Evolutionary conservation across 2,329 filamentous ascomycete species (phyloP).

Genomic region (Triangularia setosa): DNA sequence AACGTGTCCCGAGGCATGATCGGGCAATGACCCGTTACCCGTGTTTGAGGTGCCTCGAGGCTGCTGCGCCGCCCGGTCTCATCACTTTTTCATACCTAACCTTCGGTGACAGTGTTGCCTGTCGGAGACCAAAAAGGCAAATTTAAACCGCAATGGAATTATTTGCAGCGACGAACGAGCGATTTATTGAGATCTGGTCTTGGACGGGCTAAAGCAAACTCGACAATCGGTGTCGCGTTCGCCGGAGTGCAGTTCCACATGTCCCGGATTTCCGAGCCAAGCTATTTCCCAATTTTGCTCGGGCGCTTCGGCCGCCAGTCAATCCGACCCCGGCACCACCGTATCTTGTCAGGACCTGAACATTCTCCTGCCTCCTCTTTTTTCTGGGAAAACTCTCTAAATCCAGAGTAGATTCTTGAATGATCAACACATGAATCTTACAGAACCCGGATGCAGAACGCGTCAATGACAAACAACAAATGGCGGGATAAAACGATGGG

Average conservation of each 20-base stretch:
- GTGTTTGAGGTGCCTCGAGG: constrained; percentile 11
- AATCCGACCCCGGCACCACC: constrained; percentile 12
- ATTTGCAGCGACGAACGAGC: not conserved
- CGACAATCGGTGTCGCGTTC: constrained; percentile 6
- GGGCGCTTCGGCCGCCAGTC: constrained; percentile 13
- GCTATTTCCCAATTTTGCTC: constrained; percentile 2
- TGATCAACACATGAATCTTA: not conserved
- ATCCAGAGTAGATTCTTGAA: too few relatives aligned
- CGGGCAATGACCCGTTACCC: constrained; percentile 3
- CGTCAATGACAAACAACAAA: not conserved
- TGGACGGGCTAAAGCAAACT: not conserved
- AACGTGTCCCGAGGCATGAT: constrained; percentile 3
- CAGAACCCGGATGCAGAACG: not conserved
- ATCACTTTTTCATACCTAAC: not conserved
- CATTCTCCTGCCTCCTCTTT: not conserved
- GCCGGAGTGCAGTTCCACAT: constrained; percentile 16
- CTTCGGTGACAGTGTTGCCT: not conserved
- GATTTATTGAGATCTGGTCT: not conserved
- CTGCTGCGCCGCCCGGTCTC: constrained; percentile 10
- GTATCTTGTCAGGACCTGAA: not conserved
- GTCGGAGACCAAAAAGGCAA: not conserved
- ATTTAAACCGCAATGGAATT: not conserved
- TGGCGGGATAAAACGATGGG: not conserved
- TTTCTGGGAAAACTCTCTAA: too few relatives aligned
- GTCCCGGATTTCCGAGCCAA: constrained; percentile 15